Base-by-base conservation (phyloP, 139 green algal species). In the Micromonas pusilla region DNA sequence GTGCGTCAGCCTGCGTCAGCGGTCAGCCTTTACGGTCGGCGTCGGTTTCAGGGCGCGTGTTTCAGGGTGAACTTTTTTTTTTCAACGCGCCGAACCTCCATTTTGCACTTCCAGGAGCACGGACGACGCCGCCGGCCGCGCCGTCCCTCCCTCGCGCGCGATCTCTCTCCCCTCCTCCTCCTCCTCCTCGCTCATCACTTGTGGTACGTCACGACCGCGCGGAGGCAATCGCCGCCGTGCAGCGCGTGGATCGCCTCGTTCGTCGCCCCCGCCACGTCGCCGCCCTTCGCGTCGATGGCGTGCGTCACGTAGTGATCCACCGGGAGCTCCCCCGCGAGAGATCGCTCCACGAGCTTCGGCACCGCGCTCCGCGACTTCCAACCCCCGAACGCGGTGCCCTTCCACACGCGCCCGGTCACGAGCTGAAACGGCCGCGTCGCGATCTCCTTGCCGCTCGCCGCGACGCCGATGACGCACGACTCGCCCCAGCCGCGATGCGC, bases 221-320 rank as follows among this genome's bases (percentile, higher is more conserved):
- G 88, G 80, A 98, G 81, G 86, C 89, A 94, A 62, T 96, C 85
- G 4, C 96, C 96, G 0, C 37, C 77, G 74, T 97, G 91, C 66
- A 99, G 86, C 76, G 97, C 80, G 53, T 99, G 91, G 74, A 99
- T 97, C 21, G 93, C 95, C 53, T 92, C 79, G 81, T 97, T 97
- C 84, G 96, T 97, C 26, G 95, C 38, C 21, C 91, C 86, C 79
- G 96, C 37, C 39, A 33, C 70, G 66, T 91, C 57, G 9, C 45
- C 45, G n/a, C n/a, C n/a, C 9, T 57, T 57, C 45, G 45, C 45
- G 9, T 90, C 86, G 76, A 96, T 83, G 2, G 76, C 83, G 76
- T 97, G 91, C 0, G 93, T 97, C 83, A 98, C 90, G 89, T 98
- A 97, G 30, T 91, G 80, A 84, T 97, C 93, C 52, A 97, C 81